Percentiles rank a stretch among this genome's conserved stretches.
phyloP scores from a whole-genome alignment of 2,329 filamentous ascomycete species.

The Periconia digitata region DNA sequence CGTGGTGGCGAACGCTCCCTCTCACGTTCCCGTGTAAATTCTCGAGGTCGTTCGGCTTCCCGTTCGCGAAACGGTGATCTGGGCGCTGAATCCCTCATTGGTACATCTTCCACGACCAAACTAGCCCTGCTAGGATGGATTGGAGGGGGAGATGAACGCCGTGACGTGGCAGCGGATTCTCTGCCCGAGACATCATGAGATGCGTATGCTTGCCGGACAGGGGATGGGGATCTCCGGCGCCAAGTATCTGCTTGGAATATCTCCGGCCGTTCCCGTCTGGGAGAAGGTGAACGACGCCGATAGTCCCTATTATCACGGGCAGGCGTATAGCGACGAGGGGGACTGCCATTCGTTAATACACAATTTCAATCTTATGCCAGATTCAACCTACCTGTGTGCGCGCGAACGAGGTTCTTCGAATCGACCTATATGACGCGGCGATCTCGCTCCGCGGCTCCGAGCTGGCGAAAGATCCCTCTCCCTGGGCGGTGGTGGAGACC shows the following conservation, averaged over 20 bases:
- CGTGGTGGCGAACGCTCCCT: conserved; percentile 41
- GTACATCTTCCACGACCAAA: conserved; percentile 32
- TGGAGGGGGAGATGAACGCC: conserved; percentile 61
- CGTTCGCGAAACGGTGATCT: conserved; percentile 39
- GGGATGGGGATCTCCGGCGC: conserved; percentile 59
- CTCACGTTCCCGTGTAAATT: conserved; percentile 26
- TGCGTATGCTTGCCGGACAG: conserved; percentile 36
- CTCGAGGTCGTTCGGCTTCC: conserved; percentile 27
- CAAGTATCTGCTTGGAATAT: conserved; percentile 52
- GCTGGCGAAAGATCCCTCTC: conserved; percentile 51
- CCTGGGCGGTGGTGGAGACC: conserved; percentile 43
- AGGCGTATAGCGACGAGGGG: conserved; percentile 47
- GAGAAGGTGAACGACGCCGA: conserved; percentile 57
- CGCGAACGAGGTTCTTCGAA: conserved; percentile 51
- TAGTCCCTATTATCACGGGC: conserved; percentile 48
- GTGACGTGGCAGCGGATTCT: conserved; percentile 60
- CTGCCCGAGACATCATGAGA: conserved; percentile 55
- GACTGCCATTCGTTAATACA: conserved; percentile 22
- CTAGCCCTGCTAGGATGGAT: conserved; percentile 57
- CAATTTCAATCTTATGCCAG: neutral
- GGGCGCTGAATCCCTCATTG: conserved; percentile 30
- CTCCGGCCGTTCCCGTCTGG: conserved; percentile 53
- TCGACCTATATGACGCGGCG: conserved; percentile 43
- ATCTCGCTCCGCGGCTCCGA: conserved; percentile 49
- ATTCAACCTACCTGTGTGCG: conserved; percentile 31